These are phyloP conservation scores for Roridomyces roridus DNA, from an alignment of 768 basidiomycete species.

Conservation along the genomic window DNA sequence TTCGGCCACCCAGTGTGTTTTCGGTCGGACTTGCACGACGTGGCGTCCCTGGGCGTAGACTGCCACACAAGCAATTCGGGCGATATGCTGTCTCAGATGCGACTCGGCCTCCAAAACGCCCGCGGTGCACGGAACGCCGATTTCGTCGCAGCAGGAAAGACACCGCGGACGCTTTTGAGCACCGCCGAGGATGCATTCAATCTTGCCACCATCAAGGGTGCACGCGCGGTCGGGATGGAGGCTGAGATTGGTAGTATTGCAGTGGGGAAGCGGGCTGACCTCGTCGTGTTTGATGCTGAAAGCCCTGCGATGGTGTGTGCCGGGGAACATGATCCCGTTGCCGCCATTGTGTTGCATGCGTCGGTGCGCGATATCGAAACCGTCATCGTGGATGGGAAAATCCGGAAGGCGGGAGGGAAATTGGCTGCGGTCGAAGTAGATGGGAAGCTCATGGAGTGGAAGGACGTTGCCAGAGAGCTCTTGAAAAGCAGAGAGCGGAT, in stretches of 20 bases:
- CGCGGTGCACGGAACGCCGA: constrained; percentile 3
- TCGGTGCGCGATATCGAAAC: constrained; percentile 24
- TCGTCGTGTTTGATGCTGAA: constrained; percentile 15
- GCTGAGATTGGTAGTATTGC: constrained; percentile 14
- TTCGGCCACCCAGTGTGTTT: constrained; percentile 15
- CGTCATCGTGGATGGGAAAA: constrained; percentile 20
- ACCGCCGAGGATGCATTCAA: constrained; percentile 18
- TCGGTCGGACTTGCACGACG: constrained; percentile 2
- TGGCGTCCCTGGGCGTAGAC: constrained; percentile 21
- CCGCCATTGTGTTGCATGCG: constrained; percentile 21
- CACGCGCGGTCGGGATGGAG: constrained; percentile 18
- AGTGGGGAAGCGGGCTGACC: constrained; percentile 17
- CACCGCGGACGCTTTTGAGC: not conserved
- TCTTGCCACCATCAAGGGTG: constrained; percentile 19
- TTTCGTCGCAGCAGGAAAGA: constrained; percentile 9
- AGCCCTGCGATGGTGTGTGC: constrained; percentile 15
- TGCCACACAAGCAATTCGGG: constrained; percentile 19
- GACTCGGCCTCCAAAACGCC: constrained; percentile 15
- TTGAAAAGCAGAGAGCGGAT: not conserved
- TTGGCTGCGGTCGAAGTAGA: constrained; percentile 5
- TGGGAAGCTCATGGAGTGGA: constrained; percentile 1
- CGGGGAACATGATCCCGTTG: constrained; percentile 19
- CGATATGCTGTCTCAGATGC: constrained; percentile 22
- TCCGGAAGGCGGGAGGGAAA: constrained; percentile 14
- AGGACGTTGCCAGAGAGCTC: constrained; percentile 1